Conservation (phyloP, 164 flowering plant genomes). For the Euptelea pleiosperma region DNA sequence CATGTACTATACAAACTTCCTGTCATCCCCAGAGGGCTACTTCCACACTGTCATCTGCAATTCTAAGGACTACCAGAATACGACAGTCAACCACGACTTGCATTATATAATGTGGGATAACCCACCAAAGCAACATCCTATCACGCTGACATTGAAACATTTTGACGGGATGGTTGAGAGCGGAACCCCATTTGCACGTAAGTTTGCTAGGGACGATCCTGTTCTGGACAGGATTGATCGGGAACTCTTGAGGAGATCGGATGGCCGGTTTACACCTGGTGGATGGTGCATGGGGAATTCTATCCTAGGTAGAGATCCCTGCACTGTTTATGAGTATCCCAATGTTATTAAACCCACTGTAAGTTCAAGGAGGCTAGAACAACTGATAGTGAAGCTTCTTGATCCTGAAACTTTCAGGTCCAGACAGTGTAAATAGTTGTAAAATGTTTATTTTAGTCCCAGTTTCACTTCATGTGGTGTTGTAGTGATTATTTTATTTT, state of each 20-base stretch:
- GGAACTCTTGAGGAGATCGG: constrained; percentile 41
- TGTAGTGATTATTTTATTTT: too few species aligned
- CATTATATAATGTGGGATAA: constrained; percentile 64
- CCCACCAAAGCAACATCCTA: constrained; percentile 55
- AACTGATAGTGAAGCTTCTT: constrained; percentile 50
- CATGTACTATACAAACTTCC: constrained; percentile 78
- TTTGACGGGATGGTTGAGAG: constrained; percentile 61
- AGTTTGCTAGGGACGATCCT: constrained; percentile 44
- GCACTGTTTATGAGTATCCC: constrained; percentile 42
- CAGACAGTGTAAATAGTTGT: constrained; percentile 62
- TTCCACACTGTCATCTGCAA: constrained; percentile 74
- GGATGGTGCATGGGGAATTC: constrained; percentile 69
- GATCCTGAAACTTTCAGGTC: constrained; percentile 60
- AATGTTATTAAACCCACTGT: constrained; percentile 52
- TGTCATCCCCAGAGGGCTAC: constrained; percentile 69
- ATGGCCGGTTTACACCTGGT: constrained; percentile 48
- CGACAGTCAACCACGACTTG: constrained; percentile 74
- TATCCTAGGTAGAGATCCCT: constrained; percentile 39
- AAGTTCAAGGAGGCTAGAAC: constrained; percentile 60
- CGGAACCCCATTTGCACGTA: constrained; percentile 72
- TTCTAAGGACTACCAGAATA: constrained; percentile 70
- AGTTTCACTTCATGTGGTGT: too few species aligned
- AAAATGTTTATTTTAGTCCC: too few species aligned
- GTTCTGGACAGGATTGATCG: constrained; percentile 61
- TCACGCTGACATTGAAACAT: constrained; percentile 36